Conservation (phyloP, 768 basidiomycete species). For the Artomyces pyxidatus region DNA sequence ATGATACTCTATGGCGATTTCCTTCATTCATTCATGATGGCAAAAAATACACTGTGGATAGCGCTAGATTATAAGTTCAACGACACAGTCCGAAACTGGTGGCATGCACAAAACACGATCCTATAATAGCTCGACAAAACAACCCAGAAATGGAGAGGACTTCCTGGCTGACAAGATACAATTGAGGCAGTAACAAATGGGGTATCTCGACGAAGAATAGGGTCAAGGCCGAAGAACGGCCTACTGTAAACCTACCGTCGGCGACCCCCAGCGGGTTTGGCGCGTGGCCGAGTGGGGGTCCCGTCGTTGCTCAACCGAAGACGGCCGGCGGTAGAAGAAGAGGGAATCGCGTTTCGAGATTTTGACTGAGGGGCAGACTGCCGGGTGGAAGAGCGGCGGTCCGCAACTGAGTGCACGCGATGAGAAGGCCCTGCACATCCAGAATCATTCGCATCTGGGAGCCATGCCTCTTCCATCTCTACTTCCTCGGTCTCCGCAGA, state of each 20-base stretch:
- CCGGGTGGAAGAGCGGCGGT: background rate
- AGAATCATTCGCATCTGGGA: too few relatives aligned
- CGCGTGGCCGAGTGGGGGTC: constrained; percentile 55
- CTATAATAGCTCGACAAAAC: background rate
- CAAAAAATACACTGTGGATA: background rate
- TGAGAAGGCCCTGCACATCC: background rate
- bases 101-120: too few relatives aligned
- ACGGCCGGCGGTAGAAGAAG: constrained; percentile 22
- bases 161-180: background rate
- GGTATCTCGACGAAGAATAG: background rate
- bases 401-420: background rate
- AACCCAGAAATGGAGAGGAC: background rate
- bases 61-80: background rate
- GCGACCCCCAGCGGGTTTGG: constrained; percentile 35
- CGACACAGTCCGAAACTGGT: background rate
- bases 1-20: too few relatives aligned
- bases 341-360: constrained; percentile 4
- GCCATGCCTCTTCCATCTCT: constrained; percentile 7
- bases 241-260: constrained; percentile 32
- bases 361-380: constrained; percentile 5
- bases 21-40: too few relatives aligned
- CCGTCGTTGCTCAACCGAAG: constrained; percentile 37
- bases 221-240: too few relatives aligned
- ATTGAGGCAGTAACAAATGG: background rate
- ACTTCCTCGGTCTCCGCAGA: constrained; percentile 2